Base-by-base conservation (phyloP, 768 basidiomycete genomes). In the Naganishia kalamii region DNA sequence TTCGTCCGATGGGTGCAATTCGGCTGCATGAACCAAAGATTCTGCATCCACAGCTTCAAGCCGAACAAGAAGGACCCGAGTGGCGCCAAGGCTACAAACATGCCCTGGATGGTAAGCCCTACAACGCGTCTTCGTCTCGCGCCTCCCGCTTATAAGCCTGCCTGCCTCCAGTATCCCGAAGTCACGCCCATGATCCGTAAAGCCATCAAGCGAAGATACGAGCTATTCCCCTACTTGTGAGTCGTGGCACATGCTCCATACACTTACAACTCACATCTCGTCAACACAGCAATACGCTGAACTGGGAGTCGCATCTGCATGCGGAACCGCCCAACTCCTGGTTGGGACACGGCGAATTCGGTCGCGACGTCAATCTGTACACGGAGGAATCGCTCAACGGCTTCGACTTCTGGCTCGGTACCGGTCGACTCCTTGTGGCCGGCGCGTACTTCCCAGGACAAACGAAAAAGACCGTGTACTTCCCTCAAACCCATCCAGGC, bases 31-130 rank as follows among this genome's bases (percentile, higher is more conserved):
- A 73, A 76, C 51, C 67, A 71, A 15, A 66, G 77, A 54, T 78
- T 78, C 70, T 78, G 75, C 61, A 75, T 78, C 41, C 77, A 78
- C 65, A 65, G 62, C 17, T 78, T 73, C 72, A 78, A 78, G 67
- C 77, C 77, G 7, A 67, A 72, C 59, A 72, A 73, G 61, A 60
- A 68, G 11, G 74, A 74, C 62, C 65, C 65, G 7, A 65, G 51
- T 21, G 75, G 75, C 13, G 66, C 72, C 11, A 70, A 69, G 8
- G 66, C 70, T 40, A 76, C 72, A 7, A 76, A 76, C 48, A 60
- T 69, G 43, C 75, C 75, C 17, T 76, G 75, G 75, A 76, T 76
- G 75, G 74, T 75, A 65, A 67, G 69, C 60, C 15, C 2, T 27
- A 17, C 27, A 17, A 47, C 29, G 29, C 17, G 33, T 47, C 50